A percentile compares a stretch with the other conserved stretches of the same genome.
Conservation (phyloP, 495 filamentous ascomycete genomes). For the Aspergillus ellipticus region DNA sequence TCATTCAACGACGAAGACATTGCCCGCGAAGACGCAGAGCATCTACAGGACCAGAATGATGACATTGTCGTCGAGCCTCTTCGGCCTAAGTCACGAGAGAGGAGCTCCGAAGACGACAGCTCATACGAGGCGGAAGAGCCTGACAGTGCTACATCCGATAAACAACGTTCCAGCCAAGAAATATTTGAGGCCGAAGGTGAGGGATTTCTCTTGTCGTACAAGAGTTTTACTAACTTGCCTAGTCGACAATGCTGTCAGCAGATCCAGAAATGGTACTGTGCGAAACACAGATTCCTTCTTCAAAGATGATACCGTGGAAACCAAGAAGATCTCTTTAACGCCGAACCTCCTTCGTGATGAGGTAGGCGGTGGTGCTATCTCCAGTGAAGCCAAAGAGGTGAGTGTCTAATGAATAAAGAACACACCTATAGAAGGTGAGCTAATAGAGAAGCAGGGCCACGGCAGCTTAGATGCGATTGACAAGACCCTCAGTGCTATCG, state of each 20-base stretch:
- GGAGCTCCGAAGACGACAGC: conserved; percentile 28
- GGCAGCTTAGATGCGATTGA: conserved; percentile 49
- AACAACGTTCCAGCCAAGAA: conserved; percentile 60
- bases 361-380: conserved; percentile 51
- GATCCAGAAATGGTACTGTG: conserved; percentile 78
- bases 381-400: conserved; percentile 64
- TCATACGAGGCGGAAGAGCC: conserved; percentile 26
- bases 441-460: conserved; percentile 40
- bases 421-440: neutral
- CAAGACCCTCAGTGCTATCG: conserved; percentile 48
- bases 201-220: neutral
- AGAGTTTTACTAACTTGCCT: conserved; percentile 3
- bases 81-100: conserved; percentile 37
- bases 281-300: conserved; percentile 94
- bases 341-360: conserved; percentile 93
- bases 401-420: conserved; percentile 28
- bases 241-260: conserved; percentile 55
- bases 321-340: conserved; percentile 95
- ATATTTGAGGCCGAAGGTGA: conserved; percentile 52
- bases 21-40: conserved; percentile 39
- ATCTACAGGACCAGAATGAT: conserved; percentile 33
- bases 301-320: conserved; percentile 91
- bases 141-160: conserved; percentile 33
- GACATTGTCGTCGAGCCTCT: conserved; percentile 48
- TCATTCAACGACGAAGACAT: conserved; percentile 52